phyloP scores from a whole-genome alignment of 1,139 yeast genomes.

The Zygosaccharomyces pseudobailii region DNA sequence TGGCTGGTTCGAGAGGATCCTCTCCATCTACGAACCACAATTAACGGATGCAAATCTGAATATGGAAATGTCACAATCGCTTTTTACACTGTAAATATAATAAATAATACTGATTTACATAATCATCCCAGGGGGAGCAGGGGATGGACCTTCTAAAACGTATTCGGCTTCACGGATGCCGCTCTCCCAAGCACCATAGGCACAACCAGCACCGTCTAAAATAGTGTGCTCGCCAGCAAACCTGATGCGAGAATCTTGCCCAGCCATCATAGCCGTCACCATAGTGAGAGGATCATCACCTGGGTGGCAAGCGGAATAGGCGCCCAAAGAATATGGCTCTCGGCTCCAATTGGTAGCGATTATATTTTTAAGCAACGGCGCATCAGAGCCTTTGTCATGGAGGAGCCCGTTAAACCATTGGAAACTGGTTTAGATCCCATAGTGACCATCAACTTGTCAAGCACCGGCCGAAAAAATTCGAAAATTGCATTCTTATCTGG shows the following conservation, averaged over 20 bases:
- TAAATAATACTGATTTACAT: neutral
- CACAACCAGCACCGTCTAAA: slow-evolving; percentile 77
- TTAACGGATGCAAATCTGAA: slow-evolving; percentile 9
- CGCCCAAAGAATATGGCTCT: slow-evolving; percentile 66
- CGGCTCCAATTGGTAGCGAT: slow-evolving; percentile 64
- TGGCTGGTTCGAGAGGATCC: slow-evolving; percentile 28
- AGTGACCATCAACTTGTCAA: slow-evolving; percentile 26
- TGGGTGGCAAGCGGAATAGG: slow-evolving; percentile 64
- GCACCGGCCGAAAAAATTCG: slow-evolving; percentile 43
- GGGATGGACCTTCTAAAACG: slow-evolving; percentile 21
- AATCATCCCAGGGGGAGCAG: neutral
- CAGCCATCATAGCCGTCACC: slow-evolving; percentile 52
- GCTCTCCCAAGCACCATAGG: slow-evolving; percentile 71
- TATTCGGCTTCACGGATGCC: slow-evolving; percentile 65
- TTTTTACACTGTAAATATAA: slow-evolving; percentile 7
- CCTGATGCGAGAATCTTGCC: slow-evolving; percentile 51
- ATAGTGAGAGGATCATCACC: slow-evolving; percentile 64
- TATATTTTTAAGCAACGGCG: slow-evolving; percentile 48
- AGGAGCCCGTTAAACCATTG: slow-evolving; percentile 14
- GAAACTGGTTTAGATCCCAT: slow-evolving; percentile 18
- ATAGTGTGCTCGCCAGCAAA: slow-evolving; percentile 87
- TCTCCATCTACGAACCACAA: slow-evolving; percentile 11
- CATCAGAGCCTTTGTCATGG: slow-evolving; percentile 9
- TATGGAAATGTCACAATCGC: slow-evolving; percentile 5
- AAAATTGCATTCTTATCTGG: slow-evolving; percentile 39